Conservation (phyloP, 257 asterid species). For the Gentiana straminea region DNA sequence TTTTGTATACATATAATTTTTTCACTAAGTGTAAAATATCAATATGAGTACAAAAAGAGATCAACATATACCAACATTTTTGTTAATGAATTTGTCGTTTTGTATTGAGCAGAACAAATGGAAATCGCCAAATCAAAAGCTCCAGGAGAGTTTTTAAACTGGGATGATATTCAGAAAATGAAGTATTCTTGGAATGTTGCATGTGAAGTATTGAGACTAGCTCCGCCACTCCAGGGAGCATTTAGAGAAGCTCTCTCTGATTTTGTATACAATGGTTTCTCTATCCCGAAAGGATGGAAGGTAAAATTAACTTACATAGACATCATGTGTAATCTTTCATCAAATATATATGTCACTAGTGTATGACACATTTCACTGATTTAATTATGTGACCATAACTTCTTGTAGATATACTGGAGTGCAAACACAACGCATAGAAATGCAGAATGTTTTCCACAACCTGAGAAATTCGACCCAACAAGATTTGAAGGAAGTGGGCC, state of each 20-base stretch:
- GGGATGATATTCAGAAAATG: constrained; percentile 58
- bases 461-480: constrained; percentile 39
- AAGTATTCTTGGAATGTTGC: constrained; percentile 64
- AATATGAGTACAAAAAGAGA: neutral
- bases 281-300: constrained; percentile 62
- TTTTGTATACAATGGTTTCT: constrained; percentile 44
- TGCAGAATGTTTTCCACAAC: constrained; percentile 34
- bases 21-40: too few relatives aligned
- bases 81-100: neutral
- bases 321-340: neutral
- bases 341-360: neutral
- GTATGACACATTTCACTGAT: neutral
- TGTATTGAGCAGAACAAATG: constrained; percentile 34
- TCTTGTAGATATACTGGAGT: constrained; percentile 46
- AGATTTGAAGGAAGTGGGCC: constrained; percentile 49
- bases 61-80: too few relatives aligned
- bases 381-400: neutral
- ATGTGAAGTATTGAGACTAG: constrained; percentile 45
- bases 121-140: constrained; percentile 42
- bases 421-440: constrained; percentile 39
- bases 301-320: constrained; percentile 5
- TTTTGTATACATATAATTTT: too few relatives aligned
- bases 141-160: constrained; percentile 36
- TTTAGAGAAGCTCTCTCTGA: constrained; percentile 50
- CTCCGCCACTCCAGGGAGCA: constrained; percentile 57